These are phyloP conservation scores for Wallacemonas rigidus DNA, from an alignment of 208 protist genomes.

Conservation along the genomic window DNA sequence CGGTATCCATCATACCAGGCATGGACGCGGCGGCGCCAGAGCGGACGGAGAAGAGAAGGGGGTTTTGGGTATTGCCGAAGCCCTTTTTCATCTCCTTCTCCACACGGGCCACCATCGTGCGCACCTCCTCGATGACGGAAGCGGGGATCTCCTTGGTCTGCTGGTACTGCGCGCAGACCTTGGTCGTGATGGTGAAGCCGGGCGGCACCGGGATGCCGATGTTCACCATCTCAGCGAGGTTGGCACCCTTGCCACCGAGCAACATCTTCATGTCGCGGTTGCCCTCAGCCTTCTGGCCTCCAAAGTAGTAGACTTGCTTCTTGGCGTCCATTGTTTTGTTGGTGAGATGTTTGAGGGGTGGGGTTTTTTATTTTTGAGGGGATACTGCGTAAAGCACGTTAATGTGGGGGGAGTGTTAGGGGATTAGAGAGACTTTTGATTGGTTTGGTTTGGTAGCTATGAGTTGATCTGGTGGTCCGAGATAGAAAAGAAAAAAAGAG, in stretches of 20 bases:
- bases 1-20: conserved; percentile 97
- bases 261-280: conserved; percentile 87
- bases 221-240: conserved; percentile 93
- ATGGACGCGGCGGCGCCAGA: conserved; percentile 95
- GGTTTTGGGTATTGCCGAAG: conserved; percentile 85
- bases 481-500: conserved; percentile 19
- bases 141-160: conserved; percentile 55
- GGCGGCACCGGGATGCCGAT: conserved; percentile 92
- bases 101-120: conserved; percentile 59
- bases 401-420: too few species aligned
- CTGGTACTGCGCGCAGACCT: conserved; percentile 82
- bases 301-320: conserved; percentile 88
- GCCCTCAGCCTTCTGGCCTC: conserved; percentile 77
- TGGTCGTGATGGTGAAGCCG: conserved; percentile 94
- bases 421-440: too few species aligned
- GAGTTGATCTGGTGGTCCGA: background rate
- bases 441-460: background rate
- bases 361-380: conserved; percentile 12
- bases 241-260: conserved; percentile 94
- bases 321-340: conserved; percentile 42
- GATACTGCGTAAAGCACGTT: too few species aligned
- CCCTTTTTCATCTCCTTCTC: conserved; percentile 83
- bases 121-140: conserved; percentile 70
- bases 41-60: conserved; percentile 94
- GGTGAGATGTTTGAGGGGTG: conserved; percentile 2